Percentiles rank a stretch among this genome's conserved stretches.
phyloP scores from a whole-genome alignment of 1,284 basidiomycete species.

The Xerocomus alliaceus region DNA sequence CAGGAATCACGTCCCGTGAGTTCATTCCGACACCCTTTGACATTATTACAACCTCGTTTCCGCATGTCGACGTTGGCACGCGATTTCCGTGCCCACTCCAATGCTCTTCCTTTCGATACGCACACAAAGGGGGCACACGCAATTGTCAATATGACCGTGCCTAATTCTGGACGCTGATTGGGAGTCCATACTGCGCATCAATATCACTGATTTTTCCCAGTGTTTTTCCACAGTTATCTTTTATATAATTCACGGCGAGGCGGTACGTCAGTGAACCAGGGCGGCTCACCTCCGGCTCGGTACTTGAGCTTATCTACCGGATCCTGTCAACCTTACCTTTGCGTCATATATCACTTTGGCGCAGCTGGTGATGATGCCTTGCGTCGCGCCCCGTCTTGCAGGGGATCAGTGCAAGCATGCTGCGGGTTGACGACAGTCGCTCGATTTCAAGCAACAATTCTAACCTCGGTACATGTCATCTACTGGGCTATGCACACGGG shows the following conservation, averaged over 20 bases:
- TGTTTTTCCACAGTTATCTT: conserved; percentile 10
- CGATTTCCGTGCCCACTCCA: conserved; percentile 22
- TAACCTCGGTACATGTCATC: too few relatives aligned
- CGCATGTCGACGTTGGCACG: conserved; percentile 29
- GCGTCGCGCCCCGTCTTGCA: background rate
- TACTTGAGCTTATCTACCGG: conserved; percentile 18
- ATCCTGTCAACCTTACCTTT: background rate
- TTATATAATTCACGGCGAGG: conserved; percentile 23
- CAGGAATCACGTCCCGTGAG: conserved; percentile 17
- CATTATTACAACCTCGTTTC: conserved; percentile 32
- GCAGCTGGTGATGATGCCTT: background rate
- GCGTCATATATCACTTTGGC: conserved; percentile 6
- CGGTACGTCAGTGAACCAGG: conserved; percentile 22
- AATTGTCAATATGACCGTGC: background rate
- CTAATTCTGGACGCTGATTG: conserved; percentile 1
- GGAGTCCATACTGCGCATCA: conserved; percentile 2
- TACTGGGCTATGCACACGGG: background rate
- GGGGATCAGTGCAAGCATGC: too few relatives aligned
- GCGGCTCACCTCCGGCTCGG: conserved; percentile 17
- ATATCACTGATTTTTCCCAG: conserved; percentile 6
- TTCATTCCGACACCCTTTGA: conserved; percentile 22
- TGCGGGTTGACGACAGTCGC: background rate
- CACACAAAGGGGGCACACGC: background rate
- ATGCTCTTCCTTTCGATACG: conserved; percentile 5
- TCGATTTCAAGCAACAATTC: background rate